Evolutionary conservation across 352 stramenopile genomes (phyloP).

Genomic region (Chrysophaeum taylorii): DNA sequence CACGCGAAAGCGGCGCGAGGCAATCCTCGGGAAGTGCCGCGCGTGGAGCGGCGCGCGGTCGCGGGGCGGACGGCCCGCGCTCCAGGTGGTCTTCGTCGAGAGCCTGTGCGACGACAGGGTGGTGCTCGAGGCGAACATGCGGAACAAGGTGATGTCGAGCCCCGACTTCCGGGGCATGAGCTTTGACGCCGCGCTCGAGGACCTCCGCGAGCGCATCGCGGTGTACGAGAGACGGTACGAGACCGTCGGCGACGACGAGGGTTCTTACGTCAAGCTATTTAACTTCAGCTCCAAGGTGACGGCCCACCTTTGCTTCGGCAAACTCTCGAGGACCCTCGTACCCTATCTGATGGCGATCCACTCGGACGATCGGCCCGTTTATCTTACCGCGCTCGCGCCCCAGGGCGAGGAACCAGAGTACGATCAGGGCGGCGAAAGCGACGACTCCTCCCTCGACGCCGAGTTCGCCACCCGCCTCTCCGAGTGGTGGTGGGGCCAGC

Average conservation of each 20-base stretch:
- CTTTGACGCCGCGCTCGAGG: constrained; percentile 63
- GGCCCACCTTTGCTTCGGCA: constrained; percentile 52
- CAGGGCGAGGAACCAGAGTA: no score
- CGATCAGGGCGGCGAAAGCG: background rate
- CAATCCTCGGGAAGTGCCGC: constrained; percentile 45
- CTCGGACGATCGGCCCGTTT: no score
- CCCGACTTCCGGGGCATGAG: constrained; percentile 73
- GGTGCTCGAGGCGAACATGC: constrained; percentile 76
- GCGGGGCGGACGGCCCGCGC: no score
- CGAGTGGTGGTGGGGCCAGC: no score
- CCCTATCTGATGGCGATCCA: background rate
- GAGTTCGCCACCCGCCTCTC: no score
- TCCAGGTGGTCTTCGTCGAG: constrained; percentile 81
- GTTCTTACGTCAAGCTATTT: constrained; percentile 56
- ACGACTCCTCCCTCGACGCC: no score
- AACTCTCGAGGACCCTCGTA: background rate
- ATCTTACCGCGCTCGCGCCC: no score
- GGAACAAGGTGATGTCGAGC: constrained; percentile 58
- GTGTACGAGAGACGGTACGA: constrained; percentile 80
- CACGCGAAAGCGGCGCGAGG: constrained; percentile 55
- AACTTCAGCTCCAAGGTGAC: constrained; percentile 51
- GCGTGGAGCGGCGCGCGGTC: no score
- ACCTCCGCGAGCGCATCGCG: constrained; percentile 68
- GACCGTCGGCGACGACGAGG: constrained; percentile 53
- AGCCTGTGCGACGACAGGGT: constrained; percentile 83